Evolutionary conservation across 75 land plant species (phyloP).

Genomic region (Pinus taeda): DNA sequence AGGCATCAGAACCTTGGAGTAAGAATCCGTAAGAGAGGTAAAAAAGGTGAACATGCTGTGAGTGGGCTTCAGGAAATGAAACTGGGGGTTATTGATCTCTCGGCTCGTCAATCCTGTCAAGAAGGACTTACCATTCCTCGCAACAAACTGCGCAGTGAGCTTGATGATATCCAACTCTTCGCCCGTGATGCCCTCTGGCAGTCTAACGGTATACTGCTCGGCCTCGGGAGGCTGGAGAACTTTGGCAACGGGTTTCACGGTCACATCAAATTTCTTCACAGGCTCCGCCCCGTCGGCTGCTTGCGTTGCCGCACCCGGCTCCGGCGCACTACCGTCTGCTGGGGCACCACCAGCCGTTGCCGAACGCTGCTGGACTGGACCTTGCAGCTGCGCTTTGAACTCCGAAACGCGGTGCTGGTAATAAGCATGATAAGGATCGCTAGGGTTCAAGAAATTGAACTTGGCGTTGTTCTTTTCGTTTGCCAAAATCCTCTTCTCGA

Average conservation of each 20-base stretch:
- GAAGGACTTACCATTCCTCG: conserved; percentile 85
- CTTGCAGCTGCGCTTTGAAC: conserved; percentile 53
- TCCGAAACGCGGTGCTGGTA: conserved; percentile 90
- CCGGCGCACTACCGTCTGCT: conserved; percentile 9
- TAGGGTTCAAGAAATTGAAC: conserved; percentile 77
- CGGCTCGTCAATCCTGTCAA: conserved; percentile 68
- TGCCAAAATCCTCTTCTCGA: conserved; percentile 86
- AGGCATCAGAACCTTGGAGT: conserved; percentile 93
- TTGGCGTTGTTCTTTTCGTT: conserved; percentile 84
- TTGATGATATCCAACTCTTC: conserved; percentile 91
- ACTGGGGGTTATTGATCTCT: conserved; percentile 73
- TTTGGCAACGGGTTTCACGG: conserved; percentile 42
- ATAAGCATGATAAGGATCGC: conserved; percentile 95
- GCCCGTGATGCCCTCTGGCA: conserved; percentile 91
- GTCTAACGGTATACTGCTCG: conserved; percentile 82
- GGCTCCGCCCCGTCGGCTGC: conserved; percentile 25
- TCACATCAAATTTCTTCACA: conserved; percentile 1
- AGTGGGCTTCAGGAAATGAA: conserved; percentile 84
- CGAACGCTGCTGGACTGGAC: conserved; percentile 27
- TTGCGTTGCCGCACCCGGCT: conserved; percentile 20
- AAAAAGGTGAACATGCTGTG: conserved; percentile 95
- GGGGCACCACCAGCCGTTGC: conserved; percentile 11
- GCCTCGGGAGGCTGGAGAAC: conserved; percentile 86
- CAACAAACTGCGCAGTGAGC: conserved; percentile 96
- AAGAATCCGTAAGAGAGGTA: conserved; percentile 80